Percentiles rank a stretch among this genome's conserved stretches.
These are phyloP conservation scores for Suillus americanus DNA, from an alignment of 768 basidiomycete genomes.

Conservation along the genomic window DNA sequence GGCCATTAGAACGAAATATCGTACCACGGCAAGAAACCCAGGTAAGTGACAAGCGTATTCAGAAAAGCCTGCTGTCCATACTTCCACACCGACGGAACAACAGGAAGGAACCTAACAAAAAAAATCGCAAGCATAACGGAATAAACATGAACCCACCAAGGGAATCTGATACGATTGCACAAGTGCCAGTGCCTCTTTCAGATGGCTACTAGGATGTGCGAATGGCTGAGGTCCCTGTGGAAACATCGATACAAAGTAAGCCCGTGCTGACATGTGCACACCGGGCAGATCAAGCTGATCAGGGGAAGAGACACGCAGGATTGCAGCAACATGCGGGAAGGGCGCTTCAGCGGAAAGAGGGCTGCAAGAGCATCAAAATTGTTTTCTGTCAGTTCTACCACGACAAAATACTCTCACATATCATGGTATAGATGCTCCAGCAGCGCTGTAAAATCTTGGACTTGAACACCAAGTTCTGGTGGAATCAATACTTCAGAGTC, in stretches of 20 bases:
- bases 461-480: constrained; percentile 35
- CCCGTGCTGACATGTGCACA: constrained; percentile 46
- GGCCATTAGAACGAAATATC: background rate
- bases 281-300: constrained; percentile 56
- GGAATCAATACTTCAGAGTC: constrained; percentile 31
- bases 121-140: background rate
- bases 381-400: background rate
- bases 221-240: constrained; percentile 48
- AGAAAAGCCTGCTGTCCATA: background rate
- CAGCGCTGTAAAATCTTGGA: constrained; percentile 53
- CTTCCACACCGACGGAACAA: background rate
- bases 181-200: constrained; percentile 54
- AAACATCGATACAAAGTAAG: constrained; percentile 45
- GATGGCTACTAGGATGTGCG: constrained; percentile 37
- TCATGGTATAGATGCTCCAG: constrained; percentile 71
- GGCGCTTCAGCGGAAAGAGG: constrained; percentile 44
- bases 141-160: constrained; percentile 41
- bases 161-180: constrained; percentile 46
- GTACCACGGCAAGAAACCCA: background rate
- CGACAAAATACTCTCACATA: constrained; percentile 44
- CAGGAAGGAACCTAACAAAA: background rate
- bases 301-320: constrained; percentile 59
- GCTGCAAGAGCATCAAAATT: constrained; percentile 31
- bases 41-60: background rate
- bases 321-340: constrained; percentile 47